Evolutionary conservation across 305 asterid genomes (phyloP), one percentile per base, ranked within the genome.

Genomic region (Fraxinus sp.): DNA sequence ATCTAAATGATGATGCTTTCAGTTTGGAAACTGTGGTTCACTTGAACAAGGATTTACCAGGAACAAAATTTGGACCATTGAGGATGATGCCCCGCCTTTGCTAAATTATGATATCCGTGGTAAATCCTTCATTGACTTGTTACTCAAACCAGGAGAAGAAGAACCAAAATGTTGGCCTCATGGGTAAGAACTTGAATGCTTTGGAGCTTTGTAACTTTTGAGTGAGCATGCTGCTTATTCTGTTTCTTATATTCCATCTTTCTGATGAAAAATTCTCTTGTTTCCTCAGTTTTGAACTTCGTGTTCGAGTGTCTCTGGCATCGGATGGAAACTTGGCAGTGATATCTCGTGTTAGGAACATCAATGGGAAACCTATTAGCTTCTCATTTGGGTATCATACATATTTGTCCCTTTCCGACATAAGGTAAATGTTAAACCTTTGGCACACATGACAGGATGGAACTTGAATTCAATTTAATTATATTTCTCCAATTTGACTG

Each of bases 341-440:
- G 92, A 89, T 91, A 84, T 96, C 98, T 64, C 98, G 98, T 75
- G 68, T 93, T 74, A 92, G 98, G 91, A 97, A 97, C 85, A 84
- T 93, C 77, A 93, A 92, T 10, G 96, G 95, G 84, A 96, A 95
- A 74, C 96, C 95, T 80, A 92, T 93, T 92, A 93, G 94, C 87
- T 96, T 95, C 95, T 90, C 98, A 20, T 93, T 97, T 86, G 98
- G 92, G 3, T 97, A 91, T 83, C 98, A 93, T 77, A 91, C 99
- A 1, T 89, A 95, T 84, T 89, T 97, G 64, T 91, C 97, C 46
- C 92, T 97, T 85, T 95, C 99, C 2, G 99, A 97, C 89, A 95
- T 97, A 89, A 92, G 99, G 99, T 92, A 85, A 75, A 81, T 20
- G 22, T 39, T 73, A 52, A 75, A 68, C 20, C 68, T 20, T 30